These are phyloP conservation scores for Yarrowia divulgata DNA, from an alignment of 805 yeast genomes.

Conservation along the genomic window DNA sequence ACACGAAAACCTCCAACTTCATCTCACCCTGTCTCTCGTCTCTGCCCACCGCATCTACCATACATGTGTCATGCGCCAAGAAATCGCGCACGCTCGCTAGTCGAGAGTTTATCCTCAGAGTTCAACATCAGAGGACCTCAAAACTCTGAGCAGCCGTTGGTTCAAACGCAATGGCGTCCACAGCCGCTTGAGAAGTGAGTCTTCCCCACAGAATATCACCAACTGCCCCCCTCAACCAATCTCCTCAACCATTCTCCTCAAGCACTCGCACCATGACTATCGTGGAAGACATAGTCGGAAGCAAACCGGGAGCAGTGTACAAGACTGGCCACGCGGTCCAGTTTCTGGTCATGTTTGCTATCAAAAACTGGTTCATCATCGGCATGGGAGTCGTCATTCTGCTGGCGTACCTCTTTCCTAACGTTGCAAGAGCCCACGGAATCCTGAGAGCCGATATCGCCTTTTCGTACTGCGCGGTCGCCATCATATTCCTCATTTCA, in stretches of 20 bases:
- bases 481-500: slow-evolving; percentile 79
- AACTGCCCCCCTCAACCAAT: not conserved
- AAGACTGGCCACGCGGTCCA: slow-evolving; percentile 16
- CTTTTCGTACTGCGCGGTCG: slow-evolving; percentile 89
- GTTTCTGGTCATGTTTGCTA: slow-evolving; percentile 19
- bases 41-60: not conserved
- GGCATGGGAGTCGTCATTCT: slow-evolving; percentile 75
- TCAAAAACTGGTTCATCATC: slow-evolving; percentile 76
- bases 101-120: slow-evolving; percentile 12
- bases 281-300: slow-evolving; percentile 10
- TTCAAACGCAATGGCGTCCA: not conserved
- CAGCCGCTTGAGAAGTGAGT: slow-evolving; percentile 9
- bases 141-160: not conserved
- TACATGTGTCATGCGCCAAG: slow-evolving; percentile 14
- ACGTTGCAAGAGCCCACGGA: slow-evolving; percentile 85
- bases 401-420: slow-evolving; percentile 78
- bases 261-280: not conserved
- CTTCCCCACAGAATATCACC: slow-evolving; percentile 14
- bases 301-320: slow-evolving; percentile 14
- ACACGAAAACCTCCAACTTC: not conserved
- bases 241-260: not conserved
- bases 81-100: slow-evolving; percentile 21
- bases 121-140: slow-evolving; percentile 7
- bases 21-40: too few relatives aligned
- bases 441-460: slow-evolving; percentile 74